These are phyloP conservation scores for Penstemon davidsonii DNA, from an alignment of 257 asterid genomes.

Conservation along the genomic window DNA sequence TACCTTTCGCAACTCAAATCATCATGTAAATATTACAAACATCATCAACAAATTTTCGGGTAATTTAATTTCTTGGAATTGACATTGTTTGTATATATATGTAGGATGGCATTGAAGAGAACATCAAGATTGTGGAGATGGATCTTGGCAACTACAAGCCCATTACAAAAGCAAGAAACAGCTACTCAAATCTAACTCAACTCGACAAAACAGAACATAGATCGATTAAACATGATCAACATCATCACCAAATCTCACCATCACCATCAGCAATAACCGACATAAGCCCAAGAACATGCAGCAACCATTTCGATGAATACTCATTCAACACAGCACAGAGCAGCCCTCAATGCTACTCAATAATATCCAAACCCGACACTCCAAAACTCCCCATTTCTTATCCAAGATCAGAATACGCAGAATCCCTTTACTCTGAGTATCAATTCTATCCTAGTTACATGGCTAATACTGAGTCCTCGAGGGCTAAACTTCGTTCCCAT, in stretches of 20 bases:
- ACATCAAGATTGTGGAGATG: conserved; percentile 93
- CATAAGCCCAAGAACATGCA: conserved; percentile 62
- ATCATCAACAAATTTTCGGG: neutral
- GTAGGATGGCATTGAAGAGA: conserved; percentile 75
- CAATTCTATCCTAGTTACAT: conserved; percentile 79
- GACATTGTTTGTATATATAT: neutral
- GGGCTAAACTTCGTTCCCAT: conserved; percentile 89
- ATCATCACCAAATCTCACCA: conserved; percentile 55
- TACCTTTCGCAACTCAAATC: conserved; percentile 44
- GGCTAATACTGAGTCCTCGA: conserved; percentile 90
- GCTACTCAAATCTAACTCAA: conserved; percentile 64
- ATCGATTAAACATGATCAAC: conserved; percentile 40
- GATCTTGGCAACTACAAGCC: conserved; percentile 70
- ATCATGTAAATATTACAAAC: conserved; percentile 45
- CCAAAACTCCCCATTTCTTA: conserved; percentile 42
- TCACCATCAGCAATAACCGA: conserved; percentile 63
- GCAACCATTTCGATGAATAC: conserved; percentile 74
- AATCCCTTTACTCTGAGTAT: conserved; percentile 57
- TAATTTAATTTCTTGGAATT: too few relatives aligned
- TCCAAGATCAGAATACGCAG: conserved; percentile 67
- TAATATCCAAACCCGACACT: conserved; percentile 60
- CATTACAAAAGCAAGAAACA: conserved; percentile 52
- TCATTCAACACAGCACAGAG: conserved; percentile 62
- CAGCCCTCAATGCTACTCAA: conserved; percentile 75
- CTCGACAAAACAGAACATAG: conserved; percentile 42